Evolutionary conservation across 129 eudicot species (phyloP), one percentile per base, ranked within the genome.

Genomic region (Calendula officinalis): DNA sequence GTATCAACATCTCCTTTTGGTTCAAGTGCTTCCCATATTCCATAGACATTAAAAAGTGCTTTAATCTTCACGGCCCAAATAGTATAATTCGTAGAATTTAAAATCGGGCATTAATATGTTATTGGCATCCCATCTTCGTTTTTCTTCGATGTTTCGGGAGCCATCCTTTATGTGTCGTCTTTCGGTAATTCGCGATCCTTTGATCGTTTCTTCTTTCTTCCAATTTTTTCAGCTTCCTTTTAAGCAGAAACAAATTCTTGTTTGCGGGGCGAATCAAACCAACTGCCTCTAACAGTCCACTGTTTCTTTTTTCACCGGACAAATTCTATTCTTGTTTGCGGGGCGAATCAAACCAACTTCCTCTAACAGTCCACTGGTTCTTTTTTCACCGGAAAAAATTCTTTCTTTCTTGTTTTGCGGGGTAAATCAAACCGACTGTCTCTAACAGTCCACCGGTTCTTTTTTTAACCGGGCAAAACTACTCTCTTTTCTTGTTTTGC

Each of bases 11-110:
- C 50, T 45, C 50, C 50, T 45, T 45, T n/a, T 45, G 50, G 50
- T 45, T 45, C 13, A n/a, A 45, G 50, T 45, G 50, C 50, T 45
- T 15, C 8, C 55, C 30, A 49, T n/a, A 49, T 45, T 3, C 6
- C 30, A 48, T 22, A 22, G 30, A 22, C 30, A 22, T 48, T 48
- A 48, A 48, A 48, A 4, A 48, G 54, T 10, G 55, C 32, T 49
- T 49, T 49, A 49, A 15, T 49, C 30, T 49, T 49, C 30, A 49
- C 55, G 55, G 27, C 55, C 55, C 55, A 49, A 49, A 49, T 49
- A 49, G 27, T 49, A 49, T 49, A 49, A 49, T 49, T 49, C 12
- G 55, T 49, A 15, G 55, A 49, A 49, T 49, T 15, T 15, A 49
- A 27, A 13, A 49, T 49, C 30, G 55, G 30, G 55, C 55, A 49